Evolutionary conservation across 2,329 filamentous ascomycete species (phyloP), one percentile per base, ranked within the genome.

Genomic region (Epicoccum sorghinum): DNA sequence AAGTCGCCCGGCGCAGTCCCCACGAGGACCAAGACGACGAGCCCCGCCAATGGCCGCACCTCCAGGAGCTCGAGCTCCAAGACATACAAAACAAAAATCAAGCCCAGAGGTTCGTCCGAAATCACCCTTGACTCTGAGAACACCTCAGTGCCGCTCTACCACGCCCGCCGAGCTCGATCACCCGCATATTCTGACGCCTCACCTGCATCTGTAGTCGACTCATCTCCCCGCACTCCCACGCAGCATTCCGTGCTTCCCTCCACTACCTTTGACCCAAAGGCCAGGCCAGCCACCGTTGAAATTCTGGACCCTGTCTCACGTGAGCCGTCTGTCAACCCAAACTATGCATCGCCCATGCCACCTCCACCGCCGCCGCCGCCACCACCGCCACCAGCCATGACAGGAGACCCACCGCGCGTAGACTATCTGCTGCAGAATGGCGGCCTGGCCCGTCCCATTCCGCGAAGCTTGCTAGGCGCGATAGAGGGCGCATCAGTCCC

Each of bases 381-480:
- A 1, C 91, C 92, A 0, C 92, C 91, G 1, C 87, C 89, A 0
- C 84, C 91, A 7, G 83, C 86, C 62, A 78, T 87, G 46, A 62
- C 82, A 36, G 81, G 84, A 32, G 81, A 88, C 38, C 86, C 91
- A 36, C 93, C 93, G 0, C 85, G 90, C 57, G 92, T 98, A 14
- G 93, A 98, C 71, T 98, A 98, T 71, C 80, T 98, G 14, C 82
- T 97, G 49, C 91, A 95, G 66, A 89, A 97, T 72, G 93, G 93
- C 35, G 93, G 93, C 0, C 78, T 98, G 14, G 75, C 86, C 22
- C 83, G 89, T 39, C 80, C 86, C 0, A 83, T 95, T 0, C 86
- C 92, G 0, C 90, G 88, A 64, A 86, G 86, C 55, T 85, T 97
- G 47, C 78, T 96, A 7, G 82, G 86, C 35, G 87, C 81, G 38